Evolutionary conservation across 192 early-diverging fungal species (phyloP).

Genomic region (Backusella westeae): DNA sequence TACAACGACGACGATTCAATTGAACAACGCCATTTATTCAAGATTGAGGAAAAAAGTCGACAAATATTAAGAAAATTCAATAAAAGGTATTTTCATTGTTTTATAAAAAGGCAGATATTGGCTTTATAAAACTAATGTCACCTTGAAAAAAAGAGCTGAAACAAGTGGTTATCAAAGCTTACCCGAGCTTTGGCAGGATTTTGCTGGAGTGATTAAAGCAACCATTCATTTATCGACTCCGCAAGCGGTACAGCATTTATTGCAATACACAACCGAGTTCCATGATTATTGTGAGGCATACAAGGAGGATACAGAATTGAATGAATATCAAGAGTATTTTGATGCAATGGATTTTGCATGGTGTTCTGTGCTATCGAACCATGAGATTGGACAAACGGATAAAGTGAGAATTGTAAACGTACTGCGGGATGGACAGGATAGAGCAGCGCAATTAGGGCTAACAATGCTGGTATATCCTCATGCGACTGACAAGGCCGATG

Average conservation of each 20-base stretch:
- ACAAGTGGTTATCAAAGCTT: conserved; percentile 4
- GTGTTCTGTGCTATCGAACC: background rate
- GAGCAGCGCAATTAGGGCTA: background rate
- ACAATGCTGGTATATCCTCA: background rate
- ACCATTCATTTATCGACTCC: background rate
- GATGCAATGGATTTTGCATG: conserved; percentile 16
- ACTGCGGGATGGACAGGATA: conserved; percentile 13
- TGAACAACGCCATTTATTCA: background rate
- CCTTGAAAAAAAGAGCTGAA: background rate
- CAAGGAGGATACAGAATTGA: conserved; percentile 3
- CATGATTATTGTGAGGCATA: conserved; percentile 15
- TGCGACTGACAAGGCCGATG: background rate
- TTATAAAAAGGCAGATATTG: background rate
- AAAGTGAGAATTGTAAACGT: conserved; percentile 16
- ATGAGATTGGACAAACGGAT: background rate
- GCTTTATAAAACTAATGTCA: background rate
- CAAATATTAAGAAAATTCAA: conserved; percentile 1
- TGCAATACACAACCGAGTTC: conserved; percentile 10
- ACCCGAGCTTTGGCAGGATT: conserved; percentile 10
- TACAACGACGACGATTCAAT: background rate
- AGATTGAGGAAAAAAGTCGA: background rate
- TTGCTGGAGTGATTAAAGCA: background rate
- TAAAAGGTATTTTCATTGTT: background rate
- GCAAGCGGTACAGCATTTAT: conserved; percentile 4
- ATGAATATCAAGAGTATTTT: conserved; percentile 14